Evolutionary conservation across 2,329 filamentous ascomycete species (phyloP), one percentile per base, ranked within the genome.

Genomic region (Alternaria postmessia): DNA sequence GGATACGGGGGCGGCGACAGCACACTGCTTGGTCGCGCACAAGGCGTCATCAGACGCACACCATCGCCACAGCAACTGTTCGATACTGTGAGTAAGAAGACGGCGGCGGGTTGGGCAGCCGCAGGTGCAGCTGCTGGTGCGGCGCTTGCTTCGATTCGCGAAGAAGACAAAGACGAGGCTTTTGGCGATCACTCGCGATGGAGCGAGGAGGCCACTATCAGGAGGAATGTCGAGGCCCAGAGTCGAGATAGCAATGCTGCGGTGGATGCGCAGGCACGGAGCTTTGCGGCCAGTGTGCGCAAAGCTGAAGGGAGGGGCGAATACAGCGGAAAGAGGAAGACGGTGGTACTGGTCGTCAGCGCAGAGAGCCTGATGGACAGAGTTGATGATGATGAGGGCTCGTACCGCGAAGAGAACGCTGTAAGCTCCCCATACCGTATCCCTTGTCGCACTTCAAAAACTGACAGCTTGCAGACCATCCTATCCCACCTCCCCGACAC

Each of bases 31-130:
- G 85, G 89, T 59, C 89, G 91, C 65, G 89, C 96, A 84, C 91
- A 92, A 41, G 92, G 90, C 70, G 92, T 91, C 49, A 84, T 97
- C 75, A 86, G 91, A 72, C 88, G 92, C 69, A 93, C 92, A 2
- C 90, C 93, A 18, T 95, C 91, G 76, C 93, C 94, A 16, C 92
- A 96, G 78, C 93, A 97, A 78, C 87, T 97, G 69, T 89, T 96
- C 66, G 92, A 95, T 74, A 89, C 87, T 26, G 93, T 94, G 12
- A 91, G 91, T 74, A 92, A 90, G 80, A 90, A 89, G 60, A 90
- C 97, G 32, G 89, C 87, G 16, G 92, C 93, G 1, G 91, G 93
- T 16, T 86, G 96, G 65, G 90, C 92, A 26, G 93, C 93, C 9
- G 93, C 93, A 0, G 91, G 93, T 14, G 91, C 91, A 18, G 92